These are phyloP conservation scores for Cyanophora paradoxa DNA, from an alignment of 78 protist species.

Conservation along the genomic window DNA sequence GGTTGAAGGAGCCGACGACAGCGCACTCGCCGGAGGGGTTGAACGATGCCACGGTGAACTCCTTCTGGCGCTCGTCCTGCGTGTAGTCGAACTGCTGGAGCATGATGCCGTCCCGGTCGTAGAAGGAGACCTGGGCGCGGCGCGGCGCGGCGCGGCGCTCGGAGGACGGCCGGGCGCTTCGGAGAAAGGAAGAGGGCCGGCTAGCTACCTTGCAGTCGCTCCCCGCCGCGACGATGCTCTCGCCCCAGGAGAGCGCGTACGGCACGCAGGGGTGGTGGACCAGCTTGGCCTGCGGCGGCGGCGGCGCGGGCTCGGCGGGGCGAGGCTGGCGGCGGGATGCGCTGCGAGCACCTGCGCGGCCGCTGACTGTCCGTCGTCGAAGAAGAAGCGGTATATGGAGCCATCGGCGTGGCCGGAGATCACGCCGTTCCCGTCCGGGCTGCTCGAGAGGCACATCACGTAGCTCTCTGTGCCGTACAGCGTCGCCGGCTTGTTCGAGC, in stretches of 20 bases:
- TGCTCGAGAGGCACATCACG: constrained; percentile 26
- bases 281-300: constrained; percentile 12
- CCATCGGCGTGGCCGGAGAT: constrained; percentile 36
- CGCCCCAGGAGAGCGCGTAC: constrained; percentile 62
- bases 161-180: too few relatives aligned
- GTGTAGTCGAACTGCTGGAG: constrained; percentile 50
- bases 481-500: constrained; percentile 44
- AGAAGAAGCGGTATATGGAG: constrained; percentile 25
- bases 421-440: constrained; percentile 34
- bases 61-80: constrained; percentile 31
- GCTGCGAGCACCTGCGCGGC: not conserved
- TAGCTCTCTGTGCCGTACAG: constrained; percentile 44
- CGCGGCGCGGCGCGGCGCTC: too few relatives aligned
- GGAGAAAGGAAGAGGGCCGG: too few relatives aligned
- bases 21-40: constrained; percentile 61
- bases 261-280: constrained; percentile 41
- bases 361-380: constrained; percentile 3
- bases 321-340: not conserved
- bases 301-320: not conserved
- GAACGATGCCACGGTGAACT: constrained; percentile 31
- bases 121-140: too few relatives aligned
- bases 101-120: constrained; percentile 28
- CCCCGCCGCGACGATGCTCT: constrained; percentile 51
- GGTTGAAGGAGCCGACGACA: constrained; percentile 52
- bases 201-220: constrained; percentile 26